Percentiles rank a stretch among this genome's conserved stretches.
These are phyloP conservation scores for Apiospora koreana DNA, from an alignment of 2,329 filamentous ascomycete species.

Conservation along the genomic window DNA sequence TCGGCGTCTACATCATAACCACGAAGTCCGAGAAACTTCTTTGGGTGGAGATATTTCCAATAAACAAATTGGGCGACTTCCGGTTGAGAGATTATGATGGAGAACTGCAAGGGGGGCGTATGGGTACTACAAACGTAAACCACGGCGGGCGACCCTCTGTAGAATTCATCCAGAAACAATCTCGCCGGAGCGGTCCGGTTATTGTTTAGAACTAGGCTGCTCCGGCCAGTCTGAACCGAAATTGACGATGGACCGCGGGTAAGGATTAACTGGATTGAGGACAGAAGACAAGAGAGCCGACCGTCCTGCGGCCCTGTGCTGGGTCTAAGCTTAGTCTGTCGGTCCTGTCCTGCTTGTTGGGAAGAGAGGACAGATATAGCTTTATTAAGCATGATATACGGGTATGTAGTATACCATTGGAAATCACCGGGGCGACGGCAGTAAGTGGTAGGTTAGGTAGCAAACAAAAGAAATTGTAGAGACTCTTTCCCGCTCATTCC, in stretches of 20 bases:
- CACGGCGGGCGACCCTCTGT: background rate
- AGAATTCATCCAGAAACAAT: background rate
- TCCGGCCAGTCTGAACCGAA: conserved; percentile 2
- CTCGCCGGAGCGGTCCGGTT: conserved; percentile 6
- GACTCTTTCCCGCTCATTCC: background rate
- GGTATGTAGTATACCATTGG: background rate
- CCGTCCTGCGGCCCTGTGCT: background rate
- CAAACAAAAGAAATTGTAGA: too few relatives aligned
- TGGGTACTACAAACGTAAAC: background rate
- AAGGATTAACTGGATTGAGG: background rate
- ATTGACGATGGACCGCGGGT: background rate
- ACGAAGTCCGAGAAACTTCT: background rate
- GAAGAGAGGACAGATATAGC: background rate
- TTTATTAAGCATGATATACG: background rate
- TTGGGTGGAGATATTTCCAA: background rate
- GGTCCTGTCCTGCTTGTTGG: background rate
- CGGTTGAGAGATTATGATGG: conserved; percentile 5
- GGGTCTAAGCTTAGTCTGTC: background rate
- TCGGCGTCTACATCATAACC: background rate
- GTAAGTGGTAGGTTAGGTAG: background rate
- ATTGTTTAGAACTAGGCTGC: background rate
- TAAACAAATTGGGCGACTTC: background rate
- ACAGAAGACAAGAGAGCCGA: background rate
- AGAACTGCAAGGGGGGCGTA: background rate
- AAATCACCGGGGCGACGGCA: background rate